Percentiles rank a stretch among this genome's conserved stretches.
These are phyloP conservation scores for Colletotrichum tamarilloi DNA, from an alignment of 2,329 filamentous ascomycete species.

Conservation along the genomic window DNA sequence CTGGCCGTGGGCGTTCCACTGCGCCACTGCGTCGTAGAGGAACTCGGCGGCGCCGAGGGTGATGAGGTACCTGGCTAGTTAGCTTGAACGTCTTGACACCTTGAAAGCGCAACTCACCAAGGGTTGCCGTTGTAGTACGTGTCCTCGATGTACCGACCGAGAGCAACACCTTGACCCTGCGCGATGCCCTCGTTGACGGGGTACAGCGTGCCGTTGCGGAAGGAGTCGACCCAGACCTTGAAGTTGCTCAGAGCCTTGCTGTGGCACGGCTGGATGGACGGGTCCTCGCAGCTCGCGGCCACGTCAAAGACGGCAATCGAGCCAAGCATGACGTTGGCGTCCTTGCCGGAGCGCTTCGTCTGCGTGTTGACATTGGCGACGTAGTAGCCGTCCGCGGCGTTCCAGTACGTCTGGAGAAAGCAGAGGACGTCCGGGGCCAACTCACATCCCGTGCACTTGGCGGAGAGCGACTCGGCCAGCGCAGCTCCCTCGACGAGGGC, in stretches of 20 bases:
- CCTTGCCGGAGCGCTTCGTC: slow-evolving; percentile 62
- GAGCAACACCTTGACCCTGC: slow-evolving; percentile 54
- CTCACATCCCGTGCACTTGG: slow-evolving; percentile 60
- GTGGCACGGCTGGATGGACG: slow-evolving; percentile 68
- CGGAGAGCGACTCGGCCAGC: slow-evolving; percentile 61
- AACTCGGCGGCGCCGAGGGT: slow-evolving; percentile 68
- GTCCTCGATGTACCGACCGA: slow-evolving; percentile 63
- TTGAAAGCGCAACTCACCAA: slow-evolving; percentile 48
- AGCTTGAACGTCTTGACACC: background rate
- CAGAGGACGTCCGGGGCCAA: slow-evolving; percentile 63
- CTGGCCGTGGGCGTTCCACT: slow-evolving; percentile 59
- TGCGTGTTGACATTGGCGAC: slow-evolving; percentile 62
- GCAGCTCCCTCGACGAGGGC: slow-evolving; percentile 59
- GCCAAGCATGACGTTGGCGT: slow-evolving; percentile 64
- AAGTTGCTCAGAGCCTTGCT: slow-evolving; percentile 63
- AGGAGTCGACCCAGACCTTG: slow-evolving; percentile 66
- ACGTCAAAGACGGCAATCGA: slow-evolving; percentile 63
- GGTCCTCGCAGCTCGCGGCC: slow-evolving; percentile 59
- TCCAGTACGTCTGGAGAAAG: slow-evolving; percentile 69
- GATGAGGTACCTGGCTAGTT: slow-evolving; percentile 52
- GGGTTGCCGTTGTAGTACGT: slow-evolving; percentile 67
- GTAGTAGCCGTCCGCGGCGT: slow-evolving; percentile 58
- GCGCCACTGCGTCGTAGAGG: slow-evolving; percentile 66
- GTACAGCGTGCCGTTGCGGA: slow-evolving; percentile 60
- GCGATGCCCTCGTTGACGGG: slow-evolving; percentile 61